These are phyloP conservation scores for Trichoderma harzianum DNA, from an alignment of 2,329 filamentous ascomycete genomes.

Conservation along the genomic window DNA sequence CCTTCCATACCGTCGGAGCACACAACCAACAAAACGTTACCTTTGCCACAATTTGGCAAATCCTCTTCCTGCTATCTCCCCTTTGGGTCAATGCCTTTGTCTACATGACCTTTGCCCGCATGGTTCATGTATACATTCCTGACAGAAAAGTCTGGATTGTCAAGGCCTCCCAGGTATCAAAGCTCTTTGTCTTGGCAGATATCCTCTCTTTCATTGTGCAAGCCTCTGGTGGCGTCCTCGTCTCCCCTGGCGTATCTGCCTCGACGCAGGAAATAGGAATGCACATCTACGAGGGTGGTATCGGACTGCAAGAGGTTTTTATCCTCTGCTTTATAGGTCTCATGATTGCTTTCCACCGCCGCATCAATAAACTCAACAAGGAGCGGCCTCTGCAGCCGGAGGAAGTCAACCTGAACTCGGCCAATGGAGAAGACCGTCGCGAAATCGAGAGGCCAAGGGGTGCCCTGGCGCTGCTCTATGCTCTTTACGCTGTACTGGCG, in stretches of 20 bases:
- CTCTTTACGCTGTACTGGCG: background rate
- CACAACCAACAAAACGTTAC: background rate
- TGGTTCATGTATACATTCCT: background rate
- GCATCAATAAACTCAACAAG: background rate
- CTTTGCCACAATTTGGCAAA: background rate
- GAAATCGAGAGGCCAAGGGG: background rate
- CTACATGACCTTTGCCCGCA: slow-evolving; percentile 12
- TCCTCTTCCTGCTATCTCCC: background rate
- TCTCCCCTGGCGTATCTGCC: background rate
- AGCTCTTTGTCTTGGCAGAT: background rate
- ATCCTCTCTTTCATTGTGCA: background rate
- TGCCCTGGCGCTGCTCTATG: background rate
- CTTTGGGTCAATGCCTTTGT: slow-evolving; percentile 10
- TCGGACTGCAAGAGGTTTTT: background rate
- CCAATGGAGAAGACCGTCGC: background rate
- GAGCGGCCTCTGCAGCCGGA: background rate
- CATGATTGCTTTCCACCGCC: slow-evolving; percentile 3
- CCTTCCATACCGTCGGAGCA: background rate
- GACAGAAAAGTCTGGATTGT: background rate
- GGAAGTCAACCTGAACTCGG: background rate
- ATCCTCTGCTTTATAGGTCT: background rate
- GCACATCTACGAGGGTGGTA: slow-evolving; percentile 2
- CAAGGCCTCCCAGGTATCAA: background rate
- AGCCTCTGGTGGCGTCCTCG: background rate
- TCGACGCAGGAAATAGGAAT: background rate